Evolutionary conservation across 2,329 filamentous ascomycete species (phyloP), one percentile per base, ranked within the genome.

Genomic region (Fusarium marasasianum): DNA sequence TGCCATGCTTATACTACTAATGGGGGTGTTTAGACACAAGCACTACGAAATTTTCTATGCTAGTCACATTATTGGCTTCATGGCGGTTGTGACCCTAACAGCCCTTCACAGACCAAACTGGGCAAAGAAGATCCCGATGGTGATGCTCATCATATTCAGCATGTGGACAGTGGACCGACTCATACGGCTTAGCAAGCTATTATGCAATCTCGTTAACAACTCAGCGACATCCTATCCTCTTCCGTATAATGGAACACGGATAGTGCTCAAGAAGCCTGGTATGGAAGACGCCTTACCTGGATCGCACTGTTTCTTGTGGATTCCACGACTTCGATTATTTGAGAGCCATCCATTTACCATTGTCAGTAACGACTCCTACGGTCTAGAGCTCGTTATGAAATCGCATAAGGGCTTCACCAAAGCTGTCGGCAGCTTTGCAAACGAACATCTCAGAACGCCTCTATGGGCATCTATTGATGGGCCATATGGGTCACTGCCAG

Each of bases 311-410:
- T 90, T 88, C 62, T 77, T 90, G 33, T 90, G 87, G 86, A 84
- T 90, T 10, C 89, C 88, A 0, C 78, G 81, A 5, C 83, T 91
- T 41, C 84, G 87, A n/a, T 66, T 80, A 3, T 81, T 86, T 24
- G 85, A 90, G 75, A 87, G 82, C 2, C 88, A 91, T 69, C 88
- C 88, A 1, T 90, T 90, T 66, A 90, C 87, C 0, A 86, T 90
- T 44, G 85, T 87, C 37, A 79, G 81, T 7, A 84, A 82, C 10
- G 79, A 82, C 9, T 81, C 84, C 0, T 76, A 73, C 3, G 81
- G 77, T 3, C 66, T 87, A 37, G 87, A 89, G 75, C 84, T 90
- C 14, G 82, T 89, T 12, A 82, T 89, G 68, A 85, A 86, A 59
- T 83, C 87, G 0, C 83, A 86, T 62, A 81, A 85, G 60, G 88